These are phyloP conservation scores for Apiotrichum siamense DNA, from an alignment of 1,284 basidiomycete genomes.

Conservation along the genomic window DNA sequence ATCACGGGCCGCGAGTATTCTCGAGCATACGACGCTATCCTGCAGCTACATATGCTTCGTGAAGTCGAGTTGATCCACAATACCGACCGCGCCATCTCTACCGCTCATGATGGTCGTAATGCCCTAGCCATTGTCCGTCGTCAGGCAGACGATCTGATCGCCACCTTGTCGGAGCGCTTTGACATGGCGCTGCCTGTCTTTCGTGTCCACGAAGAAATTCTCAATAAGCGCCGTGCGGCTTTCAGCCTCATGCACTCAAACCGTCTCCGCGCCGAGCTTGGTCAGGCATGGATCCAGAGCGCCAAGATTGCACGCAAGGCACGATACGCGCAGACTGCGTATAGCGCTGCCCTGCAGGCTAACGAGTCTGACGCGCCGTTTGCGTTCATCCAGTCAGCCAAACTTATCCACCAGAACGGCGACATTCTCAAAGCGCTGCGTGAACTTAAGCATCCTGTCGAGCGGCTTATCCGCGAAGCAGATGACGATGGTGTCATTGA, in stretches of 20 bases:
- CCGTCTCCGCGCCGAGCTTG: slow-evolving; percentile 57
- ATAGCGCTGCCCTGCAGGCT: slow-evolving; percentile 90
- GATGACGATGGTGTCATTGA: slow-evolving; percentile 49
- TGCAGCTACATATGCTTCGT: slow-evolving; percentile 81
- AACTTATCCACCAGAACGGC: slow-evolving; percentile 72
- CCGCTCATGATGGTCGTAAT: slow-evolving; percentile 4
- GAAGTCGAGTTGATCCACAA: slow-evolving; percentile 76
- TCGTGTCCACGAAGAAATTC: slow-evolving; percentile 79
- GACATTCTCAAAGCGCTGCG: slow-evolving; percentile 81
- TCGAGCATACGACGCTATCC: slow-evolving; percentile 75
- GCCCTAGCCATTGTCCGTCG: slow-evolving; percentile 2
- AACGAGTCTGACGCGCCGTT: slow-evolving; percentile 68
- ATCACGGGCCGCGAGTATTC: slow-evolving; percentile 79
- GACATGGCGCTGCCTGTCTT: slow-evolving; percentile 73
- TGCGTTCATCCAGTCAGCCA: slow-evolving; percentile 87
- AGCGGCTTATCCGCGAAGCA: slow-evolving; percentile 1
- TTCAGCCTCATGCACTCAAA: slow-evolving; percentile 52
- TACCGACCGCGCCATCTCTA: slow-evolving; percentile 26
- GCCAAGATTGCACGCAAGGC: slow-evolving; percentile 94
- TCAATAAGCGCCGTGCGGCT: slow-evolving; percentile 83
- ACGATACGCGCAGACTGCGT: slow-evolving; percentile 92
- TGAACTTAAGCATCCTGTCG: slow-evolving; percentile 54
- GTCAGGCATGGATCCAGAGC: slow-evolving; percentile 82
- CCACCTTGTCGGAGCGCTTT: slow-evolving; percentile 33
- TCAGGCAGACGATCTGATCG: slow-evolving; percentile 21